Conservation (phyloP, 257 asterid species). For the Agastache rugosa region DNA sequence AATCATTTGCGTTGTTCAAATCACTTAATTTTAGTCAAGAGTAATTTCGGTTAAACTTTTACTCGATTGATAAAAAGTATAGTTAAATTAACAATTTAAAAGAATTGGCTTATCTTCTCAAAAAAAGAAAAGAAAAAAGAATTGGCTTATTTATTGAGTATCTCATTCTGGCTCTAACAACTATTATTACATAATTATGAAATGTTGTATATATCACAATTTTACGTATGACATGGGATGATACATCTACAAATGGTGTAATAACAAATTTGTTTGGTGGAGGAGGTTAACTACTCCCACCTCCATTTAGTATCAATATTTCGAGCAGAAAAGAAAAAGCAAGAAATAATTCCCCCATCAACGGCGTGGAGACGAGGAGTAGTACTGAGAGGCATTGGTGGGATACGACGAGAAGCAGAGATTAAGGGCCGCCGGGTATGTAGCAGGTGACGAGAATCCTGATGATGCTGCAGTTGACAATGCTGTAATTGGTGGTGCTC, state of each 20-base stretch:
- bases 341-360: constrained; percentile 15
- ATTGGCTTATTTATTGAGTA: too few relatives aligned
- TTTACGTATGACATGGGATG: too few relatives aligned
- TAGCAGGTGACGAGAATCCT: constrained; percentile 76
- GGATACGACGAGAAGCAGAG: constrained; percentile 53
- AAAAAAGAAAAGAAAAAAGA: too few relatives aligned
- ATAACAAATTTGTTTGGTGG: not conserved
- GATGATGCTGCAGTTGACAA: constrained; percentile 83
- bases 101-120: too few relatives aligned
- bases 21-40: too few relatives aligned
- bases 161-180: too few relatives aligned
- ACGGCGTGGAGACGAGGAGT: constrained; percentile 48
- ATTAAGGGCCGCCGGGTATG: constrained; percentile 35
- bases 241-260: not conserved
- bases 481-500: constrained; percentile 46
- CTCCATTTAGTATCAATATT: not conserved
- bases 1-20: too few relatives aligned
- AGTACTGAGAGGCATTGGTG: constrained; percentile 38
- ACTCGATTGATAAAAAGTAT: too few relatives aligned
- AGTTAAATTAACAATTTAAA: too few relatives aligned
- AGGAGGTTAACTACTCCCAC: not conserved
- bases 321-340: not conserved
- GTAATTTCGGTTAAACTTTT: too few relatives aligned
- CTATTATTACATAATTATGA: too few relatives aligned
- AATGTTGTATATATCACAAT: too few relatives aligned